A percentile compares a stretch with the other conserved stretches of the same genome.
Conservation (phyloP, 1,284 basidiomycete genomes). For the Lentinula novae-zelandiae region DNA sequence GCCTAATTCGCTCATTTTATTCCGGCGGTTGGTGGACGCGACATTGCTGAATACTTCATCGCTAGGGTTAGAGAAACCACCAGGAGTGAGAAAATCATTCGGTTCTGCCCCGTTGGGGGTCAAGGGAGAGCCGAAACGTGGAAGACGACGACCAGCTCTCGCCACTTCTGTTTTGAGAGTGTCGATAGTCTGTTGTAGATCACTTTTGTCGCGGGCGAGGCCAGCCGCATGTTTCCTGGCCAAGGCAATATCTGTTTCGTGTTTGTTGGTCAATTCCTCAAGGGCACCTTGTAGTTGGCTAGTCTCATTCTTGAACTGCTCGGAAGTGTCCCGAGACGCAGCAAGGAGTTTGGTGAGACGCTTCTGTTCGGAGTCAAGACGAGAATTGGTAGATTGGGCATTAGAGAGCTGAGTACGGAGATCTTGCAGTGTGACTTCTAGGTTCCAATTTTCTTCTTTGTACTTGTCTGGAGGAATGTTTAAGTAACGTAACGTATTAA, state of each 20-base stretch:
- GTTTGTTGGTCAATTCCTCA: constrained; percentile 82
- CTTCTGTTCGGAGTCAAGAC: constrained; percentile 81
- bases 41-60: constrained; percentile 68
- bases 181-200: constrained; percentile 81
- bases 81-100: constrained; percentile 57
- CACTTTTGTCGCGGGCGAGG: constrained; percentile 87
- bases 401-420: constrained; percentile 71
- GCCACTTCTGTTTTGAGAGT: constrained; percentile 67
- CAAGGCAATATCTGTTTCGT: constrained; percentile 91
- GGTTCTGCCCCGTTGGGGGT: constrained; percentile 52
- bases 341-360: constrained; percentile 76
- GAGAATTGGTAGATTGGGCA: constrained; percentile 61
- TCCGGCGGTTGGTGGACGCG: constrained; percentile 52
- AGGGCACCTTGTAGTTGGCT: constrained; percentile 57
- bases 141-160: constrained; percentile 55
- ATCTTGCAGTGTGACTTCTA: constrained; percentile 91
- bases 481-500: constrained; percentile 3
- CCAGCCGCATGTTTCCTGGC: constrained; percentile 86
- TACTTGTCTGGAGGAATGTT: constrained; percentile 58
- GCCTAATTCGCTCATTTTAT: constrained; percentile 17
- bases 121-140: constrained; percentile 63
- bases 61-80: constrained; percentile 47
- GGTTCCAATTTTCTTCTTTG: constrained; percentile 99
- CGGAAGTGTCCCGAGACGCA: constrained; percentile 70
- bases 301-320: constrained; percentile 60